phyloP scores from a whole-genome alignment of 257 asterid species.

The Solanum piurae region DNA sequence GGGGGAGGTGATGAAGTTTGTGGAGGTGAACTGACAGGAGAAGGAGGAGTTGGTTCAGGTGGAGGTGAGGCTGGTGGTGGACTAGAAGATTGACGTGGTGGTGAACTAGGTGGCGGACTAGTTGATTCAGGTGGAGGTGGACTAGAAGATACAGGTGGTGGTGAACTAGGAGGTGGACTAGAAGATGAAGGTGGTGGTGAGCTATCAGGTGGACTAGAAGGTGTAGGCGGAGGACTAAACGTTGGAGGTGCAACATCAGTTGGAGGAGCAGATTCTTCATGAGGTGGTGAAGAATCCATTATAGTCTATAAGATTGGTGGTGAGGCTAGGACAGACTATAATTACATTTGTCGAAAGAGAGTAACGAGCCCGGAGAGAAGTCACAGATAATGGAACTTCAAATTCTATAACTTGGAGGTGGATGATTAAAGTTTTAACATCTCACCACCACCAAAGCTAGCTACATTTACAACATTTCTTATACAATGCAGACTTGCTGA shows the following conservation, averaged over 20 bases:
- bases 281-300: conserved; percentile 5
- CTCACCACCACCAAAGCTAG: conserved; percentile 19
- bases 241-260: conserved; percentile 1
- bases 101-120: background rate
- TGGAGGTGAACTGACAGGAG: background rate
- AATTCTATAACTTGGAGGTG: conserved; percentile 16
- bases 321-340: conserved; percentile 6
- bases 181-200: conserved; percentile 6
- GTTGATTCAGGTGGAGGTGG: conserved; percentile 5
- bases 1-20: conserved; percentile 18
- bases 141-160: conserved; percentile 3
- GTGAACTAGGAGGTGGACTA: background rate
- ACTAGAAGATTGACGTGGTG: conserved; percentile 14
- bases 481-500: background rate
- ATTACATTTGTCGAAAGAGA: background rate
- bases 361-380: background rate
- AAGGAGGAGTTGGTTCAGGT: conserved; percentile 12
- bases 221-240: conserved; percentile 3
- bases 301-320: conserved; percentile 6
- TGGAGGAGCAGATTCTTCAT: conserved; percentile 1
- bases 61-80: conserved; percentile 20
- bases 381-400: background rate
- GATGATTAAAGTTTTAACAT: conserved; percentile 1
- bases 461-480: background rate
- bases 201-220: background rate